phyloP scores from a whole-genome alignment of 345 rosid genomes.

The Boechera retrofracta region DNA sequence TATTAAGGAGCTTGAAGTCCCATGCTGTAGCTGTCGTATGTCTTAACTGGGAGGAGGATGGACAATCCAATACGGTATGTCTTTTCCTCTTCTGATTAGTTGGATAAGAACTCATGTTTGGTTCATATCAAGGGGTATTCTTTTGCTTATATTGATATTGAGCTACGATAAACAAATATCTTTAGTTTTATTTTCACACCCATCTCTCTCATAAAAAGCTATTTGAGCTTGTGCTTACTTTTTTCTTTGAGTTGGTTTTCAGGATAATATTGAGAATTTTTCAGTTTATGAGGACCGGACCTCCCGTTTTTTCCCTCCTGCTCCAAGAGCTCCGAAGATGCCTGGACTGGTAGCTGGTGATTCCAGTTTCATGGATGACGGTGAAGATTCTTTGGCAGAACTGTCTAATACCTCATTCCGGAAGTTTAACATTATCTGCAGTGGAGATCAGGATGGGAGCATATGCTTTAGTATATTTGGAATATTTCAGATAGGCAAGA shows the following conservation, averaged over 20 bases:
- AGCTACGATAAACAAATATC: not conserved
- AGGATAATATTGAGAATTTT: constrained; percentile 56
- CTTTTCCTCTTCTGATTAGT: constrained; percentile 22
- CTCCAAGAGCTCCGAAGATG: constrained; percentile 83
- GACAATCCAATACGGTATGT: constrained; percentile 54
- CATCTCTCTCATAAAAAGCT: not conserved
- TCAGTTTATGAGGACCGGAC: constrained; percentile 81
- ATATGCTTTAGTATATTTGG: constrained; percentile 90
- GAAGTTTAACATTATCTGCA: constrained; percentile 86
- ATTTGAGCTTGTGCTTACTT: constrained; percentile 11
- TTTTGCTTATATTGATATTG: not conserved
- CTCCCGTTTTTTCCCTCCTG: constrained; percentile 83
- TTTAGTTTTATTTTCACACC: not conserved
- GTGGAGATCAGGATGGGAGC: constrained; percentile 86
- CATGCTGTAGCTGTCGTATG: constrained; percentile 77
- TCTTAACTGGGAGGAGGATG: constrained; percentile 90
- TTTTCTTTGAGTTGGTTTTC: constrained; percentile 25
- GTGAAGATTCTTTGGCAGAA: constrained; percentile 81
- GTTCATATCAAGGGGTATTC: not conserved
- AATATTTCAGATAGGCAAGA: constrained; percentile 85
- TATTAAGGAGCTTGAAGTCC: constrained; percentile 74
- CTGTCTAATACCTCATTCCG: constrained; percentile 78
- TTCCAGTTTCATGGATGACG: constrained; percentile 75
- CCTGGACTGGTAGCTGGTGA: constrained; percentile 88
- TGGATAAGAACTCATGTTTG: not conserved